Evolutionary conservation across 2,329 filamentous ascomycete species (phyloP).

Genomic region (Ceratocystis huliohia): DNA sequence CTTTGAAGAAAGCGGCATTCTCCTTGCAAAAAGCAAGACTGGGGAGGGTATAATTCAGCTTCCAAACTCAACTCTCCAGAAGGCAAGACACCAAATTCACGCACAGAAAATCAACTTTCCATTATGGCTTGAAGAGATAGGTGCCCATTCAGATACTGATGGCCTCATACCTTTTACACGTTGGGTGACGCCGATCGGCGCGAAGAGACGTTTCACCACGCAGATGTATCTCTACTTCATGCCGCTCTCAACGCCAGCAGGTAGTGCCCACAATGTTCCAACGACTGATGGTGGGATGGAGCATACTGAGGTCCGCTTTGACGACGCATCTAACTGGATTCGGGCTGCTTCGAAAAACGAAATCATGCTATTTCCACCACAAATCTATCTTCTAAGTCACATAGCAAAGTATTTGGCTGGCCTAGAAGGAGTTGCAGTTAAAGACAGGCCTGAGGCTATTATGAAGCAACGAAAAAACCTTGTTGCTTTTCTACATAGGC

Average conservation of each 20-base stretch:
- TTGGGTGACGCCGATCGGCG: slow-evolving; percentile 71
- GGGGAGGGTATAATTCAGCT: slow-evolving; percentile 49
- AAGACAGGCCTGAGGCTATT: slow-evolving; percentile 34
- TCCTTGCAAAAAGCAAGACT: slow-evolving; percentile 44
- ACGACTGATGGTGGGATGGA: slow-evolving; percentile 56
- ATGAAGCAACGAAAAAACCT: slow-evolving; percentile 38
- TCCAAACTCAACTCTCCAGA: slow-evolving; percentile 45
- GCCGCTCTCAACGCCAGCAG: slow-evolving; percentile 37
- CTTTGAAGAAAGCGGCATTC: slow-evolving; percentile 87
- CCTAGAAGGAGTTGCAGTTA: slow-evolving; percentile 3
- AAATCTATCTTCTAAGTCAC: slow-evolving; percentile 59
- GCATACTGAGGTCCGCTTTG: slow-evolving; percentile 65
- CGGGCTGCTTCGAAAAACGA: slow-evolving; percentile 47
- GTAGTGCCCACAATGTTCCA: slow-evolving; percentile 43
- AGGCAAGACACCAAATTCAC: slow-evolving; percentile 58
- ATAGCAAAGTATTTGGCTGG: slow-evolving; percentile 32
- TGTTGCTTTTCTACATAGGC: slow-evolving; percentile 32
- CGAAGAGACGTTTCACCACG: slow-evolving; percentile 71
- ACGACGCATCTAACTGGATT: slow-evolving; percentile 58
- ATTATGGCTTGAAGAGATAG: slow-evolving; percentile 48
- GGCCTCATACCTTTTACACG: slow-evolving; percentile 70
- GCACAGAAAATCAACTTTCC: slow-evolving; percentile 50
- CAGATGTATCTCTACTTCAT: slow-evolving; percentile 96
- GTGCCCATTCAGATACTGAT: slow-evolving; percentile 46
- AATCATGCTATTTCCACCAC: slow-evolving; percentile 81